Base-by-base conservation (phyloP, 805 yeast genomes). In the Yarrowia sp. region DNA sequence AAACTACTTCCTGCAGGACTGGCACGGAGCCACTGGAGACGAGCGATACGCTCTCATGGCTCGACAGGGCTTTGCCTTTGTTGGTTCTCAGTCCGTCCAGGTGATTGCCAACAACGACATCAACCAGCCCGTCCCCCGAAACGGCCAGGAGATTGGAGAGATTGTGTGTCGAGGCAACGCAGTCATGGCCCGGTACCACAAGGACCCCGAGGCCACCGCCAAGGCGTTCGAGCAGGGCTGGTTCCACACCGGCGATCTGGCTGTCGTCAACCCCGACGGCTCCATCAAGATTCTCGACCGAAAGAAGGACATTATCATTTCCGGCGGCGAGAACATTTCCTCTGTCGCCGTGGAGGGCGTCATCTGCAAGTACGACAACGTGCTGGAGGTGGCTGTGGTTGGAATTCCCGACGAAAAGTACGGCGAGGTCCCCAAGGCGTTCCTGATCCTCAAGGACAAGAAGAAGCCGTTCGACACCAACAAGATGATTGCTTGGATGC, bases 251-350 rank as follows among this genome's bases (percentile, higher is more conserved):
- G 78, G 78, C 19, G 78, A 75, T 49, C 67, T 75, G 54, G 78
- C 78, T 1, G 77, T 75, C 32, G 66, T 71, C 67, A 75, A 74
- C 63, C 67, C 71, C 7, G 77, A 75, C 41, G 77, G 78, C 16
- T 67, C 75, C 36, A 62, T 73, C 33, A 73, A 74, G 65, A 66
- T 75, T 44, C 68, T 75, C 21, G 78, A 75, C 65, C 69, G 78
- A 35, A 74, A 73, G 61, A 75, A 75, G 70, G 78, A 75, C 66
- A 74, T 75, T 36, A 75, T 74, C 64, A 74, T 74, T 38, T 73
- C 77, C 10, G 77, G 77, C 12, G 77, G 77, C 28, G 77, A 74
- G 62, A 74, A 74, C 67, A 74, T 74, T 64, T 74, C 77, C 4
- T 73, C 77, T 5, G 76, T 75, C 12, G 74, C 71, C 14, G 76